Evolutionary conservation across 2,329 filamentous ascomycete species (phyloP), one percentile per base, ranked within the genome.

Genomic region (Exophiala bonariae): DNA sequence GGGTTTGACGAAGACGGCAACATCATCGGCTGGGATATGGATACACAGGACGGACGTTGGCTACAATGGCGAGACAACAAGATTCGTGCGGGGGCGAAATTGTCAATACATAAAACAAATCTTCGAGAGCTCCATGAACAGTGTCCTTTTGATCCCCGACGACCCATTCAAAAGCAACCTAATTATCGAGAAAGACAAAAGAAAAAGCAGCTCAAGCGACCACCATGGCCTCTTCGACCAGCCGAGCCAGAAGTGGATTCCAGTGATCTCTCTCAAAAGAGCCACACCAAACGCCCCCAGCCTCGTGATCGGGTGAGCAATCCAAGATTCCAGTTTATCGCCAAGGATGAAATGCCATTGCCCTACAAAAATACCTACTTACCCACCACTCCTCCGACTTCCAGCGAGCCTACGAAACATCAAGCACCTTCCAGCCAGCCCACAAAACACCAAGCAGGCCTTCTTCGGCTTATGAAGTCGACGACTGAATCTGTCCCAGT

Each of bases 31-130:
- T 57, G 54, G 52, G 54, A 57, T 41, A 38, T 53, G 11, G 41
- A 45, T 3, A 55, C 49, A 10, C 54, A 53, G 31, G 52, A 57
- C 10, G 54, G 54, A 26, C 52, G 54, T 9, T 57, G 54, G 54
- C 49, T 55, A n/a, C 44, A 47, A 3, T 55, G 54, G 52, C 44
- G 54, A 46, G 54, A 57, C 34, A 30, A n/a, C 18, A 55, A 57
- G 23, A 44, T 50, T 14, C 46, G 18, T 16, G 16, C 45, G 10
- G 52, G 52, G 36, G 42, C 32, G 9, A 18, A 36, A 11, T 20
- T n/a, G 3, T 4, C 18, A 14, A 41, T 44, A 20, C 18, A 9
- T 22, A 46, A 44, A 20, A 45, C 39, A 1, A 35, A 20, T 19
- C 36, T 50, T 16, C 44, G 42, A 14, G 47, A 52, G 18, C 38